Percentiles rank a stretch among this genome's conserved stretches.
Conservation (phyloP, 495 filamentous ascomycete genomes). For the Aspergillus steynii region DNA sequence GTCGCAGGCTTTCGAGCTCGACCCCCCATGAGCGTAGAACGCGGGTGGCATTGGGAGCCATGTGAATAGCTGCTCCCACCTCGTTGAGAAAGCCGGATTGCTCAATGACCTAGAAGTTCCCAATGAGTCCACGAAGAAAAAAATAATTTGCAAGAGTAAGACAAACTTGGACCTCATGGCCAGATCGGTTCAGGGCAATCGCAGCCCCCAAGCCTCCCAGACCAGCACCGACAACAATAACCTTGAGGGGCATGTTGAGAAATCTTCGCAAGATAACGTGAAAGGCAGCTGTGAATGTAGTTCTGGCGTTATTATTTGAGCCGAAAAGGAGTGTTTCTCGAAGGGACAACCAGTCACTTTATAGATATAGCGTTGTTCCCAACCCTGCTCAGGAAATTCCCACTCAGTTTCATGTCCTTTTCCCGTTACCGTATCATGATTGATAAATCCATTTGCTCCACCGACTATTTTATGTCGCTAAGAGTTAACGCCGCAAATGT, state of each 20-base stretch:
- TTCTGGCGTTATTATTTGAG: too few species aligned
- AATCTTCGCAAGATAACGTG: too few species aligned
- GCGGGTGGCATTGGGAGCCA: conserved; percentile 49
- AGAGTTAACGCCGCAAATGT: too few species aligned
- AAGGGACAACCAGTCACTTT: too few species aligned
- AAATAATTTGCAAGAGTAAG: not conserved
- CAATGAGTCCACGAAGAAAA: not conserved
- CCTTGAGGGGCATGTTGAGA: conserved; percentile 31
- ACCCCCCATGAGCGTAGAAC: conserved; percentile 49
- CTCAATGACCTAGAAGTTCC: conserved; percentile 42
- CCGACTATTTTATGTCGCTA: too few species aligned
- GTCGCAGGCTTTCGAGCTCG: conserved; percentile 33
- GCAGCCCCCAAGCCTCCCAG: conserved; percentile 59
- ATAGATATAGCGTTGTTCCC: too few species aligned
- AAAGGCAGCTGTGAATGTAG: too few species aligned
- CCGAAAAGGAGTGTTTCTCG: too few species aligned
- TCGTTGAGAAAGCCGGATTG: conserved; percentile 50
- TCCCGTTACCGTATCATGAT: too few species aligned
- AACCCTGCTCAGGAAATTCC: too few species aligned
- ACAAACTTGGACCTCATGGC: conserved; percentile 48
- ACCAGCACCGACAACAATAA: conserved; percentile 57
- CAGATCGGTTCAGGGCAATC: conserved; percentile 50
- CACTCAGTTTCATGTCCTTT: too few species aligned
- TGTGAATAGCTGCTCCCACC: conserved; percentile 54
- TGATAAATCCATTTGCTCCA: too few species aligned